These are phyloP conservation scores for Huntiella moniliformis DNA, from an alignment of 2,329 filamentous ascomycete species.

Conservation along the genomic window DNA sequence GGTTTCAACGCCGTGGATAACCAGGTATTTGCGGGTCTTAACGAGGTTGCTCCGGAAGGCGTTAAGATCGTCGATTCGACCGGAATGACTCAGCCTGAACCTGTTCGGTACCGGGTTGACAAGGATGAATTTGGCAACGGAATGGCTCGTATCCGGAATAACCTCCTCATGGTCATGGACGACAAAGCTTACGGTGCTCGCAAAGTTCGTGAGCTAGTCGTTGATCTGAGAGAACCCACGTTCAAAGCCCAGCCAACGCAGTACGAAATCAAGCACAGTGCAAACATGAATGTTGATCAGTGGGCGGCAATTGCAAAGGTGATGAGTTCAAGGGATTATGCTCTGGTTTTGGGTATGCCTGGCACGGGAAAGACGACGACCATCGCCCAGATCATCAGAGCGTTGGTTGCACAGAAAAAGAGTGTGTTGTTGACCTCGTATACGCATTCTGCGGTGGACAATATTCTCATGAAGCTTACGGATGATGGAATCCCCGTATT, in stretches of 20 bases:
- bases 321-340: conserved; percentile 88
- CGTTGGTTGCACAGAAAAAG: conserved; percentile 73
- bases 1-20: conserved; percentile 62
- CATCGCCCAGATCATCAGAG: conserved; percentile 89
- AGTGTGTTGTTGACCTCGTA: conserved; percentile 88
- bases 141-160: conserved; percentile 88
- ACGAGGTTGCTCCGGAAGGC: conserved; percentile 43
- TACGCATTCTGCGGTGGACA: conserved; percentile 94
- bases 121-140: conserved; percentile 98
- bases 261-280: conserved; percentile 37
- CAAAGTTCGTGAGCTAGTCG: conserved; percentile 59
- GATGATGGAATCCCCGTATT: conserved; percentile 60
- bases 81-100: background rate
- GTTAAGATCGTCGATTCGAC: conserved; percentile 3
- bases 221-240: conserved; percentile 53
- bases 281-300: conserved; percentile 73
- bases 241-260: conserved; percentile 52
- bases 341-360: conserved; percentile 94
- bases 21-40: conserved; percentile 77
- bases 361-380: conserved; percentile 97
- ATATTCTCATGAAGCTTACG: conserved; percentile 83
- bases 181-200: conserved; percentile 51
- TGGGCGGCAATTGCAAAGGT: conserved; percentile 77
- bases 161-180: conserved; percentile 81
- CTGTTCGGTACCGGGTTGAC: conserved; percentile 66